These are phyloP conservation scores for Vicia sativa DNA, from an alignment of 306 rosid species.

Conservation along the genomic window DNA sequence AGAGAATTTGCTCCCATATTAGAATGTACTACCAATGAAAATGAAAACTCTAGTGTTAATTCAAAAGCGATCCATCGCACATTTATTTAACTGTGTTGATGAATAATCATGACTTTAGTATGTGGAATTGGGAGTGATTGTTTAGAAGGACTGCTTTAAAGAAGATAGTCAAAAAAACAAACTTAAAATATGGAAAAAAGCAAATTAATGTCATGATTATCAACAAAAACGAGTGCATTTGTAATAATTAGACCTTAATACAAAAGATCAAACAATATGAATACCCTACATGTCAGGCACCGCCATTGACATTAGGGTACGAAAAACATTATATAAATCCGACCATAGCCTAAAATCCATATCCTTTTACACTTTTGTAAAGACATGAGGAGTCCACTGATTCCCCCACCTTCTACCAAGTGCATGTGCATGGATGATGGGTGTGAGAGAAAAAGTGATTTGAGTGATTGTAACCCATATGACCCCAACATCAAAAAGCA, in stretches of 20 bases:
- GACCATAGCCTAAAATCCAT: slow-evolving; percentile 1
- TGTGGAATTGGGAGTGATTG: slow-evolving; percentile 2
- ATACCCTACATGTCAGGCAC: slow-evolving; percentile 44
- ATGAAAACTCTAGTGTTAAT: background rate
- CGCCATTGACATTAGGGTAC: slow-evolving; percentile 20
- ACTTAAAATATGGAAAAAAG: slow-evolving; percentile 30
- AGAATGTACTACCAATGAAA: too few relatives aligned
- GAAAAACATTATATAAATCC: slow-evolving; percentile 29
- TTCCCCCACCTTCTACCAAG: slow-evolving; percentile 36
- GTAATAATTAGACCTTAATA: slow-evolving; percentile 32
- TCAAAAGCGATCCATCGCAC: background rate
- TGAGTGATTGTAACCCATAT: slow-evolving; percentile 53
- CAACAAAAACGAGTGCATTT: slow-evolving; percentile 39
- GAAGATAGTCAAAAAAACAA: slow-evolving; percentile 4
- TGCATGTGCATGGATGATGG: slow-evolving; percentile 90
- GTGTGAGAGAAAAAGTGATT: slow-evolving; percentile 54
- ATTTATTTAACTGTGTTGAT: background rate
- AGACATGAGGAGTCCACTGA: slow-evolving; percentile 71
- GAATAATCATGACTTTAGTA: slow-evolving; percentile 26
- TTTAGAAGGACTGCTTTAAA: slow-evolving; percentile 7
- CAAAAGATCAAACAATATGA: slow-evolving; percentile 23
- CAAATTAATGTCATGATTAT: slow-evolving; percentile 45
- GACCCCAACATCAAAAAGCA: slow-evolving; percentile 44
- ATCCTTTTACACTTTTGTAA: slow-evolving; percentile 31
- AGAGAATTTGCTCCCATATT: too few relatives aligned